Evolutionary conservation across 2,329 filamentous ascomycete genomes (phyloP).

Genomic region (Cladosporium sp.): DNA sequence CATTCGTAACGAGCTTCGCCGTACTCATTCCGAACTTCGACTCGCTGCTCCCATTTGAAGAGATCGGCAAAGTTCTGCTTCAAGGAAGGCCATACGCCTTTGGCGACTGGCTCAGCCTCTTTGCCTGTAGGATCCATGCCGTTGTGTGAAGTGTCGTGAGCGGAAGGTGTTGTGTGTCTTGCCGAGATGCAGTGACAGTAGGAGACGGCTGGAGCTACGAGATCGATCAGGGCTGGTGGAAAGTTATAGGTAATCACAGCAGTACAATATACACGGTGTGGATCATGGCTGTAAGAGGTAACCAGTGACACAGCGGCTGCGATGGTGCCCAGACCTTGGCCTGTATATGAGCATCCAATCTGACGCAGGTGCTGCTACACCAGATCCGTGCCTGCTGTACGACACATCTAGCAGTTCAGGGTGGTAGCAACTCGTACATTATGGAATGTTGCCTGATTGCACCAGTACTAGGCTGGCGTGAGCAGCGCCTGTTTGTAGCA

Average conservation of each 20-base stretch:
- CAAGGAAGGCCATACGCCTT: slow-evolving; percentile 60
- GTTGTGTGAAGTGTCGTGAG: neutral
- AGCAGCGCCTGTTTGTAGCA: too few species aligned
- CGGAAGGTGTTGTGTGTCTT: neutral
- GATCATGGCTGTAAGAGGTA: neutral
- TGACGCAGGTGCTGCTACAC: slow-evolving; percentile 3
- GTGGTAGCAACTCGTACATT: neutral
- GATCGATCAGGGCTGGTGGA: neutral
- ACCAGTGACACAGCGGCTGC: neutral
- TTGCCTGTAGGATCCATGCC: slow-evolving; percentile 28
- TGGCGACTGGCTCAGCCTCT: slow-evolving; percentile 63
- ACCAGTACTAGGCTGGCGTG: too few species aligned
- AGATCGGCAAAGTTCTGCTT: slow-evolving; percentile 62
- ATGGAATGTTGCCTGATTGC: neutral
- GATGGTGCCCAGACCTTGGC: slow-evolving; percentile 2
- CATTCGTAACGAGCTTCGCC: slow-evolving; percentile 66
- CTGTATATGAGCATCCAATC: neutral
- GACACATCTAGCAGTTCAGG: neutral
- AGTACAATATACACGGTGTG: neutral
- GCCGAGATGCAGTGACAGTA: neutral
- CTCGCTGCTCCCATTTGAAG: slow-evolving; percentile 70
- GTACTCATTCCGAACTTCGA: slow-evolving; percentile 60
- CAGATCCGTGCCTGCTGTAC: neutral
- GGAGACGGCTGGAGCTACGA: neutral
- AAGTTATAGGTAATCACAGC: neutral